These are phyloP conservation scores for Domatiomyces globalis DNA, from an alignment of 2,329 filamentous ascomycete genomes.

Conservation along the genomic window DNA sequence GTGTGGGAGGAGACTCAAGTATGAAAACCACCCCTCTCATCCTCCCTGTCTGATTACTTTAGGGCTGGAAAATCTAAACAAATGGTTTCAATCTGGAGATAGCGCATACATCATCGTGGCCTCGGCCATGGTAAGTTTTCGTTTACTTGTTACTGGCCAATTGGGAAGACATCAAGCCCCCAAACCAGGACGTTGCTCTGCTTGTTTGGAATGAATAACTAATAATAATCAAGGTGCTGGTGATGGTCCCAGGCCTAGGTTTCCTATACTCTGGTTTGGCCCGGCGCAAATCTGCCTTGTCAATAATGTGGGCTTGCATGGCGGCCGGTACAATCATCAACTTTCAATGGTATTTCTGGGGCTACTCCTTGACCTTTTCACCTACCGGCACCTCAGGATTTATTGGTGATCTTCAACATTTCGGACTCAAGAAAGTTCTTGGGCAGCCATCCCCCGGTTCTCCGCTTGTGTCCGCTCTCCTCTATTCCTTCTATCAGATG, in stretches of 20 bases:
- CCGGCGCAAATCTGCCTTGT: constrained; percentile 92
- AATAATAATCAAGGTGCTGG: constrained; percentile 39
- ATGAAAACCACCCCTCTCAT: constrained; percentile 28
- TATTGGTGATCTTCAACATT: constrained; percentile 81
- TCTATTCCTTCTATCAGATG: constrained; percentile 95
- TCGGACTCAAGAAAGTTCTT: constrained; percentile 74
- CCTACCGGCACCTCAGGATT: constrained; percentile 67
- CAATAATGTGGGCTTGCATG: constrained; percentile 96
- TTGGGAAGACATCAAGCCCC: neutral
- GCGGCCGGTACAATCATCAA: constrained; percentile 78
- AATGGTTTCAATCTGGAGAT: constrained; percentile 87
- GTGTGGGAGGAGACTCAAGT: constrained; percentile 66
- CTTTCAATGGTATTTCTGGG: constrained; percentile 99
- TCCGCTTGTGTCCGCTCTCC: constrained; percentile 71
- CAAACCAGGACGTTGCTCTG: too few species aligned
- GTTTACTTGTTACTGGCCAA: neutral
- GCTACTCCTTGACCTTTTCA: constrained; percentile 89
- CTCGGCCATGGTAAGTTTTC: constrained; percentile 55
- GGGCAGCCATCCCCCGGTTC: constrained; percentile 76
- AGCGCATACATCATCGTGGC: constrained; percentile 84
- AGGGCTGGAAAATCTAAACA: constrained; percentile 82
- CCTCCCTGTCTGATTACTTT: constrained; percentile 6
- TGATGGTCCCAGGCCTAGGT: constrained; percentile 93
- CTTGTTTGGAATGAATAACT: neutral
- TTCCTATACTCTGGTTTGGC: constrained; percentile 96